Conservation (phyloP, 1,284 basidiomycete species). For the Sanghuangporus sanghuang region DNA sequence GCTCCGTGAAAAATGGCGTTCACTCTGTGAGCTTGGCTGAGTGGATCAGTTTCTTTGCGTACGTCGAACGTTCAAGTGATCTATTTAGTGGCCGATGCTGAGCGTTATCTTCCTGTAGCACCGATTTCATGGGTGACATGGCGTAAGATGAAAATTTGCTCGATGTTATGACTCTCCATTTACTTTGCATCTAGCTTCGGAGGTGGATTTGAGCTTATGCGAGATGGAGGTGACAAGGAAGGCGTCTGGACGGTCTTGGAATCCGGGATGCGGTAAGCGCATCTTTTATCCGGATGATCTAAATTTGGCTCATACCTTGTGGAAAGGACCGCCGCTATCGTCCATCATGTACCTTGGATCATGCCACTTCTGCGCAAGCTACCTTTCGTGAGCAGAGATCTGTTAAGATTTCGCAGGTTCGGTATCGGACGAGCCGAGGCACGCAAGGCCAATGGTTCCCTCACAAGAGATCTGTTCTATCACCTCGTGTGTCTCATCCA, state of each 20-base stretch:
- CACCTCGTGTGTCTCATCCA: slow-evolving; percentile 28
- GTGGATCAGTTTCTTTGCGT: slow-evolving; percentile 31
- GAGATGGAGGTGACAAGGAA: slow-evolving; percentile 21
- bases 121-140: slow-evolving; percentile 37
- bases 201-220: slow-evolving; percentile 27
- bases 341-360: slow-evolving; percentile 13
- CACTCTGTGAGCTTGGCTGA: slow-evolving; percentile 27
- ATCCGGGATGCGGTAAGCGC: slow-evolving; percentile 1
- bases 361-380: slow-evolving; percentile 3
- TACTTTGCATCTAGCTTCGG: slow-evolving; percentile 24
- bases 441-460: slow-evolving; percentile 23
- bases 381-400: background rate
- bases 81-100: slow-evolving; percentile 16
- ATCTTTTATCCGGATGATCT: background rate
- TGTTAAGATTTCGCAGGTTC: background rate
- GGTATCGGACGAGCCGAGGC: background rate
- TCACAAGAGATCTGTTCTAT: slow-evolving; percentile 33
- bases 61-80: background rate
- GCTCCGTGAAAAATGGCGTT: slow-evolving; percentile 3
- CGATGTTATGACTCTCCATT: background rate
- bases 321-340: background rate
- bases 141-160: slow-evolving; percentile 19
- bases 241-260: slow-evolving; percentile 1
- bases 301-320: background rate
- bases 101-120: slow-evolving; percentile 27